Base-by-base conservation (phyloP, 257 asterid genomes). In the Thymus mandschuricus region DNA sequence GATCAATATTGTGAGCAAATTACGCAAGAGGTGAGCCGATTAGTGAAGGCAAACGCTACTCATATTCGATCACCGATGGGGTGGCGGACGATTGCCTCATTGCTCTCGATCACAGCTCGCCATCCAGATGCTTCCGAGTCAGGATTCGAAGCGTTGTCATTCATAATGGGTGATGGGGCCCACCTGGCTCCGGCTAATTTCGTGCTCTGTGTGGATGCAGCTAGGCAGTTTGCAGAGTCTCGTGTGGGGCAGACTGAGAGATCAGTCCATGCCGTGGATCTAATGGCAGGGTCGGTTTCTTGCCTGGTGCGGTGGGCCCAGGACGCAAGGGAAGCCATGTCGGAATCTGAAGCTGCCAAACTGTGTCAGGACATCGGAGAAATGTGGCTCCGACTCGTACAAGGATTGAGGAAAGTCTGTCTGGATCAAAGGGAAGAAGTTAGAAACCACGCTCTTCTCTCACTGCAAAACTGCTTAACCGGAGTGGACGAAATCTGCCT, bases 1-100 rank as follows among this genome's bases (percentile, higher is more conserved):
- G 98, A 93, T 72, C 96, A 92, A 43, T 93, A 90, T 82, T 90
- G 98, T 71, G 98, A 93, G 82, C 98, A 93, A 80, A 90, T 93
- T 71, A 90, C 97, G 46, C 98, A 88, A 86, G 98, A 93, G 84
- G 97, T 93, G 44, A 84, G 79, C 69, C 96, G 95, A 31, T 77
- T 92, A 78, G 97, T 92, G 68, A 88, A 85, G 83, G 97, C 97
- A 52, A 92, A 92, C 68, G 92, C 96, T 7, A 71, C 87, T 31
- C 97, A 84, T 50, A 87, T 92, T 46, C 89, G 89, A 33, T 81
- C 96, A 45, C 88, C 85, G 31, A 73, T 85, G 87, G 97, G 98
- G 67, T 92, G 98, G 98, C 86, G 96, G 69, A 90, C 93, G 10
- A 83, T 92, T 57, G 80, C 91, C 49, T 87, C 92, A 48, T 71